Conservation (phyloP, 2,329 filamentous ascomycete species). For the Aspergillus brasiliensis region DNA sequence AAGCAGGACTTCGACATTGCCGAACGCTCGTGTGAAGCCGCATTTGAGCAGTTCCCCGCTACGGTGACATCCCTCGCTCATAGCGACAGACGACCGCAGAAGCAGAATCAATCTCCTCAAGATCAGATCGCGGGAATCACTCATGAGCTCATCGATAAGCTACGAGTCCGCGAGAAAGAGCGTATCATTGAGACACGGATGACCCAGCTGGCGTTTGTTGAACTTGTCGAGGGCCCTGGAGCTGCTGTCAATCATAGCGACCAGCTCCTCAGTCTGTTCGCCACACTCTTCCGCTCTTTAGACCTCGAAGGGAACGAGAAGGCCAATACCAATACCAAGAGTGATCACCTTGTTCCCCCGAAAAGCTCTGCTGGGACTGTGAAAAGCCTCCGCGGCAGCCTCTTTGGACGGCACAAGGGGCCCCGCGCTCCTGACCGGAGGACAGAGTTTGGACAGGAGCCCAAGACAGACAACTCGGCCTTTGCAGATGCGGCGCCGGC, state of each 20-base stretch:
- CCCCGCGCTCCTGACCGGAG: slow-evolving; percentile 48
- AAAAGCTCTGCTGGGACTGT: slow-evolving; percentile 72
- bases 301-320: slow-evolving; percentile 39
- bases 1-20: slow-evolving; percentile 83
- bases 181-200: slow-evolving; percentile 92
- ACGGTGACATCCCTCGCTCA: slow-evolving; percentile 69
- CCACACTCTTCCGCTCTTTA: slow-evolving; percentile 73
- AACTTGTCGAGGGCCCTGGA: slow-evolving; percentile 79
- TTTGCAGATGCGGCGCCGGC: slow-evolving; percentile 60
- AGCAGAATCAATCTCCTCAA: slow-evolving; percentile 26
- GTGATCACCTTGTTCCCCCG: slow-evolving; percentile 57
- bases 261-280: slow-evolving; percentile 80
- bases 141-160: slow-evolving; percentile 69
- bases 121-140: slow-evolving; percentile 23
- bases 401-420: slow-evolving; percentile 68
- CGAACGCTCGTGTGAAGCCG: slow-evolving; percentile 80
- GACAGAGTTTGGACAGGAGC: slow-evolving; percentile 42
- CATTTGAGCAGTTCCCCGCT: slow-evolving; percentile 85
- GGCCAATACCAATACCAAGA: slow-evolving; percentile 25
- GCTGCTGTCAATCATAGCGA: slow-evolving; percentile 85
- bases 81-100: slow-evolving; percentile 47
- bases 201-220: slow-evolving; percentile 83
- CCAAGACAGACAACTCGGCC: slow-evolving; percentile 17
- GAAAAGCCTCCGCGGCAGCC: slow-evolving; percentile 70
- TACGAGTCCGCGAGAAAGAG: slow-evolving; percentile 83